phyloP scores from a whole-genome alignment of 1,284 basidiomycete genomes.

The Thelephora terrestris region DNA sequence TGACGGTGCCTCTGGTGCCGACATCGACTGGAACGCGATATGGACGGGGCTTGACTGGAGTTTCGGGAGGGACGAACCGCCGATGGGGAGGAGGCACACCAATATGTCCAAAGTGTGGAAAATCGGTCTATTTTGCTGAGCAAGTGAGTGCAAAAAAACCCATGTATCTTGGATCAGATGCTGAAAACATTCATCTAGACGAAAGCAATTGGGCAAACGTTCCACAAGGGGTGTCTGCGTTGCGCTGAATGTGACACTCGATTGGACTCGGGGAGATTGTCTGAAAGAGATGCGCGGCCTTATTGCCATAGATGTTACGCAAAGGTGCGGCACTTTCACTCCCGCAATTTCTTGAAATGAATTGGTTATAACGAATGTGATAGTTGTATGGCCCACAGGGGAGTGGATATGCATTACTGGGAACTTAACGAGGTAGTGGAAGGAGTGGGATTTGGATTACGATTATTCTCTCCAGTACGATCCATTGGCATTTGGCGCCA shows the following conservation, averaged over 20 bases:
- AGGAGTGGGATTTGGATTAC: neutral
- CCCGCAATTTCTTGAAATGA: neutral
- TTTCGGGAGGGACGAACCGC: slow-evolving; percentile 21
- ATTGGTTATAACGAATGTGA: neutral
- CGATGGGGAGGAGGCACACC: slow-evolving; percentile 39
- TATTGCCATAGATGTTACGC: slow-evolving; percentile 62
- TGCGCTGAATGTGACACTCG: slow-evolving; percentile 57
- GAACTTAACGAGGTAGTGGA: slow-evolving; percentile 37
- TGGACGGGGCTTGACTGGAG: slow-evolving; percentile 32
- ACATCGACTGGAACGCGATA: slow-evolving; percentile 42
- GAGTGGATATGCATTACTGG: slow-evolving; percentile 61
- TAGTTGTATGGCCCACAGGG: slow-evolving; percentile 67
- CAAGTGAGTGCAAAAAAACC: slow-evolving; percentile 27
- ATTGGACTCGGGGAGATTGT: slow-evolving; percentile 57
- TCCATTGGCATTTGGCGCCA: slow-evolving; percentile 53
- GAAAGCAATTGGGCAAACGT: slow-evolving; percentile 68
- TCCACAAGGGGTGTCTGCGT: slow-evolving; percentile 64
- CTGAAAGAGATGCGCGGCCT: slow-evolving; percentile 64
- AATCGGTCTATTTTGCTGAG: slow-evolving; percentile 57
- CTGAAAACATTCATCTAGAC: slow-evolving; percentile 31
- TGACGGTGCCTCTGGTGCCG: slow-evolving; percentile 24
- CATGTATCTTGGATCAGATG: neutral
- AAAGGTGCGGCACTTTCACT: slow-evolving; percentile 37
- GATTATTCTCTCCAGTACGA: slow-evolving; percentile 38
- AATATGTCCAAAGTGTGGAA: slow-evolving; percentile 43